A percentile compares a stretch with the other conserved stretches of the same genome.
phyloP scores from a whole-genome alignment of 768 basidiomycete genomes.

The Candolleomyces aberdarensis region DNA sequence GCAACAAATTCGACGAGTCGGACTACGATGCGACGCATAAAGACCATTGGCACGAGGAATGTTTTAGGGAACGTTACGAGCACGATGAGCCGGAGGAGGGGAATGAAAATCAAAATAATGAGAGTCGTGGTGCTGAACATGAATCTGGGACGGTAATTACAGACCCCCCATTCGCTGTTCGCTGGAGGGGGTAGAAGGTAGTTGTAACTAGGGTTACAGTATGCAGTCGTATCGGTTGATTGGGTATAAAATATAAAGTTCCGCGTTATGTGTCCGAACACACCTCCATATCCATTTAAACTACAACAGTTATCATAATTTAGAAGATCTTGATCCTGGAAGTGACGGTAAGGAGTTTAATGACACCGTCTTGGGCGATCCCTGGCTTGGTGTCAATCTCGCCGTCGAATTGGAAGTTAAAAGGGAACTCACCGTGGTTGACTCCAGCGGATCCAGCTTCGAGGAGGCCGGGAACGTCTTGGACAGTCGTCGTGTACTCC shows the following conservation, averaged over 20 bases:
- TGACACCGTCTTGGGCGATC: conserved; percentile 59
- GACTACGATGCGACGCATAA: neutral
- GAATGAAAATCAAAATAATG: neutral
- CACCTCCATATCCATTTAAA: neutral
- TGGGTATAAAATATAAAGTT: too few relatives aligned
- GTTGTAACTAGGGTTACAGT: too few relatives aligned
- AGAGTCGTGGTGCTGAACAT: neutral
- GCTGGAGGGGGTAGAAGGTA: too few relatives aligned
- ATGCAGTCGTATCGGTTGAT: too few relatives aligned
- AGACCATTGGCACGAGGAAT: conserved; percentile 9
- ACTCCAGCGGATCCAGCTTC: conserved; percentile 46
- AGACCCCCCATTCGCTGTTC: too few relatives aligned
- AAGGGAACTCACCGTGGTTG: conserved; percentile 4
- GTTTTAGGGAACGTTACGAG: conserved; percentile 1
- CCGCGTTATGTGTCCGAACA: neutral
- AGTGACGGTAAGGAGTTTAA: conserved; percentile 45
- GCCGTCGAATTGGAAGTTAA: neutral
- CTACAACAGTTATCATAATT: neutral
- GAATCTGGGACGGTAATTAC: too few relatives aligned
- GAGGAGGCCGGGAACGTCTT: conserved; percentile 53
- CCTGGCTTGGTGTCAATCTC: conserved; percentile 37
- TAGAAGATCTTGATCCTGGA: neutral
- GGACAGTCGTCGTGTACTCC: conserved; percentile 42
- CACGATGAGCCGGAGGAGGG: neutral
- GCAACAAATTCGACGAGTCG: too few relatives aligned